Conservation (phyloP, 345 rosid species). For the Lepidium sativum region DNA sequence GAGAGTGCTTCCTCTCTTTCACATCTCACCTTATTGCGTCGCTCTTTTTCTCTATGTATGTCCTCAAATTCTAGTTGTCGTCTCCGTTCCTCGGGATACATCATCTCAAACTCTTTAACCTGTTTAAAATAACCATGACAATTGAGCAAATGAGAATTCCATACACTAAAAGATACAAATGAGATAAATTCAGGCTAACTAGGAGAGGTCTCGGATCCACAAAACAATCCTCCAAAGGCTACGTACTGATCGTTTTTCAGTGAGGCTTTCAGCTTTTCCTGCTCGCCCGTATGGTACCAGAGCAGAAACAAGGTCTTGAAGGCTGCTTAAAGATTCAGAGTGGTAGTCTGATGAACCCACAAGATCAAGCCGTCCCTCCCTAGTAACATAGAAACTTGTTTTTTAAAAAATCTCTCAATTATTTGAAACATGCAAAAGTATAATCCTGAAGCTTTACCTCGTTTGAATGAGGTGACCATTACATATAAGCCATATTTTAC, state of each 20-base stretch:
- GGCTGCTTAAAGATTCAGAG: slow-evolving; percentile 18
- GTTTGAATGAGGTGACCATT: slow-evolving; percentile 45
- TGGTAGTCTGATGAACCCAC: slow-evolving; percentile 1
- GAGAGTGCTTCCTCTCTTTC: slow-evolving; percentile 29
- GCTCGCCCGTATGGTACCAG: slow-evolving; percentile 11
- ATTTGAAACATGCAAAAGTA: slow-evolving; percentile 12
- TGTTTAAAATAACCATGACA: not conserved
- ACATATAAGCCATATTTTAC: slow-evolving; percentile 59
- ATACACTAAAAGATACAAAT: not conserved
- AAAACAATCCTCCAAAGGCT: not conserved
- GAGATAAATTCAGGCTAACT: not conserved
- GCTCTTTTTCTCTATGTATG: slow-evolving; percentile 20
- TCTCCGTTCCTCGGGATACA: slow-evolving; percentile 28
- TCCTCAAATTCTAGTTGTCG: slow-evolving; percentile 23
- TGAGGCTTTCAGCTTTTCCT: not conserved
- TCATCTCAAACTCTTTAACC: slow-evolving; percentile 3
- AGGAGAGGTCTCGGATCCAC: not conserved
- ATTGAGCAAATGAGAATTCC: not conserved
- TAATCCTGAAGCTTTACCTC: slow-evolving; percentile 32
- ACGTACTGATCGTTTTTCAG: slow-evolving; percentile 19
- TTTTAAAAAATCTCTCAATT: not conserved
- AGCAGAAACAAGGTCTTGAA: slow-evolving; percentile 14
- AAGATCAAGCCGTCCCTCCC: slow-evolving; percentile 19
- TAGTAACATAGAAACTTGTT: not conserved
- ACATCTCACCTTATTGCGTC: not conserved